Evolutionary conservation across 169 alveolate species (phyloP).

Genomic region (Plasmodium adleri): DNA sequence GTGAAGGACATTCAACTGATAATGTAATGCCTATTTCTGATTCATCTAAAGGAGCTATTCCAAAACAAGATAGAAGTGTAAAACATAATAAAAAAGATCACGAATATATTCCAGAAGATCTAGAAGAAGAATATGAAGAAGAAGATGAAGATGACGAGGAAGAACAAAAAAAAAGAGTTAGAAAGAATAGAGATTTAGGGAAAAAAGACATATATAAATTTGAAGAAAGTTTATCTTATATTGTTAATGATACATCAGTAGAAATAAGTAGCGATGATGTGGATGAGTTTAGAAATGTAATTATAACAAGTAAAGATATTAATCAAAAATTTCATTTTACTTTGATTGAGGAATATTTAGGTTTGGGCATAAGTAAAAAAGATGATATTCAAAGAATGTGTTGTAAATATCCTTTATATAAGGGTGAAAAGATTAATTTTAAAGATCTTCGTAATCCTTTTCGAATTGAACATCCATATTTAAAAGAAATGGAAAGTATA

Average conservation of each 20-base stretch:
- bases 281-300: conserved; percentile 5
- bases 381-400: not conserved
- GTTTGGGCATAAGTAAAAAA: not conserved
- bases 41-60: too few relatives aligned
- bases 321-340: not conserved
- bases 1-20: too few relatives aligned
- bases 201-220: conserved; percentile 4
- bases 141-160: too few relatives aligned
- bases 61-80: too few relatives aligned
- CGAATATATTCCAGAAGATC: too few relatives aligned
- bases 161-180: not conserved
- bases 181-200: conserved; percentile 1
- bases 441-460: conserved; percentile 11
- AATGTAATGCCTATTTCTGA: too few relatives aligned
- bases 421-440: conserved; percentile 24
- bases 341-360: not conserved
- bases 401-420: conserved; percentile 18
- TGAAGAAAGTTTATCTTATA: not conserved
- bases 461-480: not conserved
- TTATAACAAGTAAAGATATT: not conserved
- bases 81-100: too few relatives aligned
- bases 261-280: not conserved
- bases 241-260: not conserved
- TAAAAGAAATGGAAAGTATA: not conserved
- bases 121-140: too few relatives aligned